phyloP scores from a whole-genome alignment of 495 filamentous ascomycete genomes.

The Neurospora hispaniola region DNA sequence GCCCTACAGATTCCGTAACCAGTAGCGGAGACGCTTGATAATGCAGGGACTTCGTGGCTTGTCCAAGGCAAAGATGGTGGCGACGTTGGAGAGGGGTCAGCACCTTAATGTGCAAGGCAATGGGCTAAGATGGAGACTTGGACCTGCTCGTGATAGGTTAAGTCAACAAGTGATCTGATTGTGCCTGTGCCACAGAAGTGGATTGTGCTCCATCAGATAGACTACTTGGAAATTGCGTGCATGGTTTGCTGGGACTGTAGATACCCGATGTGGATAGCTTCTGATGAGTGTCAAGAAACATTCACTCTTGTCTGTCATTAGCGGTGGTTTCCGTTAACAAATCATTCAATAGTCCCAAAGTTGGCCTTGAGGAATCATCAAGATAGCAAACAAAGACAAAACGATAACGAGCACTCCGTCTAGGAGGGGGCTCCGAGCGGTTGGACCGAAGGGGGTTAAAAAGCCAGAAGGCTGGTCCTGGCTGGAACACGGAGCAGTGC shows the following conservation, averaged over 20 bases:
- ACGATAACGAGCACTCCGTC: neutral
- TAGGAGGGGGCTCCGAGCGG: neutral
- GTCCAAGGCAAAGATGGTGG: neutral
- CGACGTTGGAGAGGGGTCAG: neutral
- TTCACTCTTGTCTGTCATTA: neutral
- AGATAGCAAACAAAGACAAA: neutral
- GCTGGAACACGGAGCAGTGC: neutral
- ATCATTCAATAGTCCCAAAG: neutral
- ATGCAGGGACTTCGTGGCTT: neutral
- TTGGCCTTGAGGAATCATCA: no score
- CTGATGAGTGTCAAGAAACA: neutral
- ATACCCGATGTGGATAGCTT: neutral
- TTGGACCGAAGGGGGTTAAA: neutral
- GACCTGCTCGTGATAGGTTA: neutral
- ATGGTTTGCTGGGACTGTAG: neutral
- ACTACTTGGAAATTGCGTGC: neutral
- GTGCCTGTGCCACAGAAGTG: neutral
- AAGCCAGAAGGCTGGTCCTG: neutral
- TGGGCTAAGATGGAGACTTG: neutral
- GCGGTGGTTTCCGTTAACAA: neutral
- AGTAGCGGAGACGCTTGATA: neutral
- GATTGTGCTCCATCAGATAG: neutral
- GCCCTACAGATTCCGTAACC: neutral
- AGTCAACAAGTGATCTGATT: neutral
- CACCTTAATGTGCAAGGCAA: neutral